Conservation (phyloP, 805 yeast genomes). For the Yamadazyma olivae region DNA sequence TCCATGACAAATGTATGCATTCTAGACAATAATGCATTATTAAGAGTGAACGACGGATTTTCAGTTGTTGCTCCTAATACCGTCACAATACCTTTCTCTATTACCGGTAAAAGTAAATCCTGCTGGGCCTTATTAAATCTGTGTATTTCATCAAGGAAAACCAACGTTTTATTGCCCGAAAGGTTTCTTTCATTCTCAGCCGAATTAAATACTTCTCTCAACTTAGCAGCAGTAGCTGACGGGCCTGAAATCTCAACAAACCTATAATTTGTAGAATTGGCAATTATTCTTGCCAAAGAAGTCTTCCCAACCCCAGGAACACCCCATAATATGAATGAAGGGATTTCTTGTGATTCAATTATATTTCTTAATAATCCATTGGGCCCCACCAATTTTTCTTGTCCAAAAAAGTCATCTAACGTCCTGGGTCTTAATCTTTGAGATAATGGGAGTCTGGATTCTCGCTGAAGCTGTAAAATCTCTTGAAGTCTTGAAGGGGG, state of each 20-base stretch:
- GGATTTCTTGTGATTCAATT: conserved; percentile 30
- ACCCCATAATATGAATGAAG: conserved; percentile 44
- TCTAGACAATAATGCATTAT: conserved; percentile 41
- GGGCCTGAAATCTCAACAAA: conserved; percentile 42
- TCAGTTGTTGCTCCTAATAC: conserved; percentile 56
- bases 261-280: conserved; percentile 25
- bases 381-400: conserved; percentile 36
- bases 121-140: conserved; percentile 43
- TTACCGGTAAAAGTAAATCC: conserved; percentile 39
- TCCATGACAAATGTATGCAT: conserved; percentile 46
- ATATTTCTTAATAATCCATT: conserved; percentile 35
- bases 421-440: conserved; percentile 38
- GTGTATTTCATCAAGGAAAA: conserved; percentile 44
- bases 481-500: conserved; percentile 6
- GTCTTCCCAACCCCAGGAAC: conserved; percentile 46
- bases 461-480: conserved; percentile 15
- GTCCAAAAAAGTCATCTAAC: conserved; percentile 40
- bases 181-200: conserved; percentile 35
- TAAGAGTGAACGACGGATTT: conserved; percentile 51
- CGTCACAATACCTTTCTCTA: conserved; percentile 38
- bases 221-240: conserved; percentile 32
- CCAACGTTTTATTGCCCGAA: conserved; percentile 38
- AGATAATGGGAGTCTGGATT: conserved; percentile 32
- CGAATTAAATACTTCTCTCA: conserved; percentile 31
- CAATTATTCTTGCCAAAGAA: conserved; percentile 38